Percentiles rank a stretch among this genome's conserved stretches.
These are phyloP conservation scores for Sodiomyces alkalinus DNA, from an alignment of 2,329 filamentous ascomycete genomes.

Conservation along the genomic window DNA sequence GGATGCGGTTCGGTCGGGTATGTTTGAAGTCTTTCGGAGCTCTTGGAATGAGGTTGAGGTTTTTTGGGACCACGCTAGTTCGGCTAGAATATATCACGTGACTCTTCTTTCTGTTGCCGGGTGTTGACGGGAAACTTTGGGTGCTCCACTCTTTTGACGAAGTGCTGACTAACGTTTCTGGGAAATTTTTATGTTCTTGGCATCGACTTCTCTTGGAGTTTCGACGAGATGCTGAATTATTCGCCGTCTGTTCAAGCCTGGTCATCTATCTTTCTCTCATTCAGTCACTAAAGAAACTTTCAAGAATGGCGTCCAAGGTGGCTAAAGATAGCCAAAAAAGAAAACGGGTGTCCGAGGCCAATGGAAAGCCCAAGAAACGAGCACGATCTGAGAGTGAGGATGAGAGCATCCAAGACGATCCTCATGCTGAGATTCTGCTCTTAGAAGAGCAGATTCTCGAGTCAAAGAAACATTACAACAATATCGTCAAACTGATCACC, in stretches of 20 bases:
- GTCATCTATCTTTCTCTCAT: too few relatives aligned
- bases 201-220: background rate
- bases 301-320: constrained; percentile 12
- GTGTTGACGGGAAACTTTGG: constrained; percentile 1
- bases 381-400: constrained; percentile 32
- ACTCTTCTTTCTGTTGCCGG: constrained; percentile 9
- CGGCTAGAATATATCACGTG: constrained; percentile 25
- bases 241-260: too few relatives aligned
- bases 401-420: constrained; percentile 27
- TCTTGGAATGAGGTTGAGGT: constrained; percentile 31
- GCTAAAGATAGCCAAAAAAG: constrained; percentile 29
- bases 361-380: constrained; percentile 33
- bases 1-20: constrained; percentile 35
- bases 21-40: constrained; percentile 29
- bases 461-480: constrained; percentile 84
- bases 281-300: background rate
- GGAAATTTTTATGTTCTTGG: constrained; percentile 4
- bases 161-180: too few relatives aligned
- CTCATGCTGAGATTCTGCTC: constrained; percentile 51
- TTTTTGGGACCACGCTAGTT: constrained; percentile 29
- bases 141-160: background rate
- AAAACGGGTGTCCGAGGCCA: constrained; percentile 27
- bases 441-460: constrained; percentile 72
- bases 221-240: too few relatives aligned
- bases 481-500: constrained; percentile 59